Percentiles rank a stretch among this genome's conserved stretches.
Conservation (phyloP, 805 yeast species). For the Ogataea pini region DNA sequence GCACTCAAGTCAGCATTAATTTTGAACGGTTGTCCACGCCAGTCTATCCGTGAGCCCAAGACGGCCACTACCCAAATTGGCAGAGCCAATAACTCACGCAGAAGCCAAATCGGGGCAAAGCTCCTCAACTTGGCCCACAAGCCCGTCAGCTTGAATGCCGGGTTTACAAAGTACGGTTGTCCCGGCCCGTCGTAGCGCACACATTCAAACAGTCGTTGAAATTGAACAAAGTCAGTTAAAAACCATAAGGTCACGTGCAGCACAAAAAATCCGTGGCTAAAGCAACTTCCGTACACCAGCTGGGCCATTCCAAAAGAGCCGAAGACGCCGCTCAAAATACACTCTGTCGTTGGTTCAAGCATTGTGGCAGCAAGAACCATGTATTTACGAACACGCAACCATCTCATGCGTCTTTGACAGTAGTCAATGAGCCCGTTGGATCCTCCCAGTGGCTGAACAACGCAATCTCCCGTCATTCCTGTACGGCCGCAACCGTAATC, state of each 20-base stretch:
- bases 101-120: constrained; percentile 54
- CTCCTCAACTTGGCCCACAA: constrained; percentile 30
- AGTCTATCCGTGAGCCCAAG: constrained; percentile 72
- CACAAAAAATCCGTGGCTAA: constrained; percentile 41
- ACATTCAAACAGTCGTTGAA: constrained; percentile 41
- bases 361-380: constrained; percentile 86
- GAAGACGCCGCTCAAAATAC: constrained; percentile 61
- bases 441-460: constrained; percentile 66
- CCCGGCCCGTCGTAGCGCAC: constrained; percentile 9
- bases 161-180: constrained; percentile 8
- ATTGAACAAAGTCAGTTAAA: constrained; percentile 61
- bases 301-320: constrained; percentile 63
- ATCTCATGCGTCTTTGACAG: constrained; percentile 67
- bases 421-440: constrained; percentile 51
- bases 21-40: constrained; percentile 76
- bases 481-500: constrained; percentile 65
- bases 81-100: constrained; percentile 72
- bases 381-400: constrained; percentile 84
- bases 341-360: constrained; percentile 85
- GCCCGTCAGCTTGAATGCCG: constrained; percentile 50
- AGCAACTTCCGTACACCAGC: constrained; percentile 38
- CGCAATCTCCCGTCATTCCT: constrained; percentile 76
- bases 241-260: constrained; percentile 69
- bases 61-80: constrained; percentile 85
- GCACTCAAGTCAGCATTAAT: constrained; percentile 77